Evolutionary conservation across 2,329 filamentous ascomycete genomes (phyloP).

Genomic region (Blastomyces emzantsi): DNA sequence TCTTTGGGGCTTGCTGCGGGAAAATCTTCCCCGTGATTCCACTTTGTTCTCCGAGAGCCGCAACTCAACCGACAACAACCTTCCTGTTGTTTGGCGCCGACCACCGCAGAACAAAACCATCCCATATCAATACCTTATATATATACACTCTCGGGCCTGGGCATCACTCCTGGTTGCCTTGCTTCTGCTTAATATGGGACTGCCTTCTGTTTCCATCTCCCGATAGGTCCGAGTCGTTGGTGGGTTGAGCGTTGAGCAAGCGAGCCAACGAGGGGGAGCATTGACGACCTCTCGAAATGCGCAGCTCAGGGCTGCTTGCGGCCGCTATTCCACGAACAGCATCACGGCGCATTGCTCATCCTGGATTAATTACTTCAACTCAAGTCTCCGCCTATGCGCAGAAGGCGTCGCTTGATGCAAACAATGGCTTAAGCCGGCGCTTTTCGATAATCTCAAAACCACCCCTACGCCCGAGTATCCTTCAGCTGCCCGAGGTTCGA

Average conservation of each 20-base stretch:
- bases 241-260: not conserved
- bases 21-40: slow-evolving; percentile 9
- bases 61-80: not conserved
- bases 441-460: slow-evolving; percentile 22
- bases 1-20: not conserved
- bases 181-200: slow-evolving; percentile 6
- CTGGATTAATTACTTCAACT: slow-evolving; percentile 9
- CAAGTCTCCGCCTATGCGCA: not conserved
- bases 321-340: slow-evolving; percentile 27
- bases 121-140: not conserved
- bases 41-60: slow-evolving; percentile 1
- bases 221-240: slow-evolving; percentile 1
- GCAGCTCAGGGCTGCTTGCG: slow-evolving; percentile 34
- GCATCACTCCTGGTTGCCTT: slow-evolving; percentile 1
- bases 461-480: slow-evolving; percentile 9
- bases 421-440: slow-evolving; percentile 16
- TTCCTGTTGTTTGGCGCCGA: not conserved
- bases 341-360: slow-evolving; percentile 21
- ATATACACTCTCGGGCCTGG: not conserved
- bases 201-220: slow-evolving; percentile 1
- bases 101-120: not conserved
- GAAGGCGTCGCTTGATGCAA: not conserved
- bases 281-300: slow-evolving; percentile 26
- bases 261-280: not conserved
- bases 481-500: slow-evolving; percentile 10